Evolutionary conservation across 192 early-diverging fungal genomes (phyloP).

Genomic region (Coemansia sp.): DNA sequence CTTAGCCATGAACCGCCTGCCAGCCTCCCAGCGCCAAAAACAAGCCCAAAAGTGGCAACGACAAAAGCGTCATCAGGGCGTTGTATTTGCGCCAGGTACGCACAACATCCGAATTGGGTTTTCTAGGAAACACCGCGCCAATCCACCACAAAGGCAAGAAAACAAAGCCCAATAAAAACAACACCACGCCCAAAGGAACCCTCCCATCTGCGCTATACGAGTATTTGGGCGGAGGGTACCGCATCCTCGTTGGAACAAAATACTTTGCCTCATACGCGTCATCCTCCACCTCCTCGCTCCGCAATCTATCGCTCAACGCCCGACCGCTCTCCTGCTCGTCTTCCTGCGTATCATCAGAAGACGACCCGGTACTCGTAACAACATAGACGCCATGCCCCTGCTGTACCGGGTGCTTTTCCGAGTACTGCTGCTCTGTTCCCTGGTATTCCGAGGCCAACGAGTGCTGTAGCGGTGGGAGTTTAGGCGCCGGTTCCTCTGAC

Average conservation of each 20-base stretch:
- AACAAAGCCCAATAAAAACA: slow-evolving; percentile 47
- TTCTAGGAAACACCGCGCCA: slow-evolving; percentile 42
- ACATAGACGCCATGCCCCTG: too few relatives aligned
- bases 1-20: slow-evolving; percentile 44
- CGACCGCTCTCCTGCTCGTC: not conserved
- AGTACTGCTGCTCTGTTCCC: too few relatives aligned
- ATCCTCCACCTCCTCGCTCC: slow-evolving; percentile 49
- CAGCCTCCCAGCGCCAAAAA: slow-evolving; percentile 52
- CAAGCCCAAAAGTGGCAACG: slow-evolving; percentile 47
- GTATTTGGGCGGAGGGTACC: slow-evolving; percentile 45
- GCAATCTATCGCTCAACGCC: slow-evolving; percentile 26
- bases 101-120: slow-evolving; percentile 23
- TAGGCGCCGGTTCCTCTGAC: slow-evolving; percentile 8
- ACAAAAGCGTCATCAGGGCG: slow-evolving; percentile 49
- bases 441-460: not conserved
- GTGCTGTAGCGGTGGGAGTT: not conserved
- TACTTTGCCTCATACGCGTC: slow-evolving; percentile 47
- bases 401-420: too few relatives aligned
- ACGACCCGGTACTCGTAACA: not conserved
- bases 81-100: slow-evolving; percentile 54
- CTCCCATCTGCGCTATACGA: slow-evolving; percentile 12
- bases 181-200: slow-evolving; percentile 33
- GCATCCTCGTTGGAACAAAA: slow-evolving; percentile 37
- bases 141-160: slow-evolving; percentile 54
- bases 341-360: not conserved